These are phyloP conservation scores for Cenchrus fungigraminus DNA, from an alignment of 176 grass and related monocot species.

Conservation along the genomic window DNA sequence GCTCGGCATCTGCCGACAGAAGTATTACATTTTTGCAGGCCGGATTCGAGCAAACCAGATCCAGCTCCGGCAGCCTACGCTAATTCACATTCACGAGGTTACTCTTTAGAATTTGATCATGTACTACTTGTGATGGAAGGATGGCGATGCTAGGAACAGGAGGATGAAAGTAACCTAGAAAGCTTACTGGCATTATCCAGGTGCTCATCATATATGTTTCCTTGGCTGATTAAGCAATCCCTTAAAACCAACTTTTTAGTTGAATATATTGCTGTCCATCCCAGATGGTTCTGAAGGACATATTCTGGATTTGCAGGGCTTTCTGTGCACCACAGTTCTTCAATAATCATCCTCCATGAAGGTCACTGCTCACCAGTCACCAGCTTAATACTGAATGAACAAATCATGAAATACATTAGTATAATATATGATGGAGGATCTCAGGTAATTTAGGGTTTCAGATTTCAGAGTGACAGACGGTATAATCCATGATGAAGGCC, in stretches of 20 bases:
- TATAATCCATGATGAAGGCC: not conserved
- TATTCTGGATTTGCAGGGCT: slow-evolving; percentile 22
- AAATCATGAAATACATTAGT: not conserved
- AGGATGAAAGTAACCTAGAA: slow-evolving; percentile 53
- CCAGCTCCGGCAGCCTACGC: not conserved
- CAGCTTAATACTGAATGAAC: slow-evolving; percentile 44
- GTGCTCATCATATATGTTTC: slow-evolving; percentile 56
- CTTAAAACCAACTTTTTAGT: slow-evolving; percentile 36
- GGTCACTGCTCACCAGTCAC: slow-evolving; percentile 35
- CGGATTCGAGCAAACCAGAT: not conserved
- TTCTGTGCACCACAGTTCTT: slow-evolving; percentile 41
- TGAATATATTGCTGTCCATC: not conserved
- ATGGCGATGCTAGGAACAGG: slow-evolving; percentile 54
- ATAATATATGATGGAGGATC: not conserved
- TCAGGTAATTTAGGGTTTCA: not conserved
- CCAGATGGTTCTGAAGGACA: slow-evolving; percentile 10
- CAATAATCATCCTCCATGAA: slow-evolving; percentile 44
- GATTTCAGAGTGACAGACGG: slow-evolving; percentile 15
- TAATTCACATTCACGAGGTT: slow-evolving; percentile 23
- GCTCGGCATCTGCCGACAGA: slow-evolving; percentile 23
- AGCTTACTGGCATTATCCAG: slow-evolving; percentile 54
- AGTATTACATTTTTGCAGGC: slow-evolving; percentile 13
- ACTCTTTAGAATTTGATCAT: not conserved
- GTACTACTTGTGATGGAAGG: slow-evolving; percentile 34
- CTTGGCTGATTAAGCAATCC: slow-evolving; percentile 40